Conservation (phyloP, 768 basidiomycete genomes). For the Kwoniella botswanensis region DNA sequence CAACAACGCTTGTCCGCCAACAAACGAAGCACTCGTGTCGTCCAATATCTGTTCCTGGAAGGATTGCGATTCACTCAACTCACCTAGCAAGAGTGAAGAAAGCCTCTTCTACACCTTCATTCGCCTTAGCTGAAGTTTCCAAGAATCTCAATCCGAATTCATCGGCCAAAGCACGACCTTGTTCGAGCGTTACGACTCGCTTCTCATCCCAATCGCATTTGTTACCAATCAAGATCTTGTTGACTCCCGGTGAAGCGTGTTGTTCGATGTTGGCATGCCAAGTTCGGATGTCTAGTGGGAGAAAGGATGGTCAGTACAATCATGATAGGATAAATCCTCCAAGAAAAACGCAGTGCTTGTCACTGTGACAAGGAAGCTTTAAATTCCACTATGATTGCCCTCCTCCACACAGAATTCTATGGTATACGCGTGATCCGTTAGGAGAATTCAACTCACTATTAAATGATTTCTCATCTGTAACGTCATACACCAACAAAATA, state of each 20-base stretch:
- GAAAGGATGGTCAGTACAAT: background rate
- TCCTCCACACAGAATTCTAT: background rate
- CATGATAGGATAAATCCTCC: too few relatives aligned
- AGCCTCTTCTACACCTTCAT: slow-evolving; percentile 97
- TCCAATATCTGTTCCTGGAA: too few relatives aligned
- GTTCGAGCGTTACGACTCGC: slow-evolving; percentile 85
- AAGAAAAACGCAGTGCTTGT: too few relatives aligned
- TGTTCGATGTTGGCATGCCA: slow-evolving; percentile 99
- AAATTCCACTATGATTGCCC: background rate
- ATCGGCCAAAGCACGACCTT: slow-evolving; percentile 87
- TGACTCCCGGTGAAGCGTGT: slow-evolving; percentile 97
- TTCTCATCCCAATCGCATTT: slow-evolving; percentile 99
- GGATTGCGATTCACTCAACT: slow-evolving; percentile 56
- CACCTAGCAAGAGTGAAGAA: slow-evolving; percentile 97
- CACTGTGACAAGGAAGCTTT: too few relatives aligned
- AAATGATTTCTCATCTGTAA: slow-evolving; percentile 92
- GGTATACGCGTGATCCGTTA: background rate
- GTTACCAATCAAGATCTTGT: slow-evolving; percentile 99
- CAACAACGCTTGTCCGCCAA: too few relatives aligned
- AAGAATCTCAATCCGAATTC: slow-evolving; percentile 96
- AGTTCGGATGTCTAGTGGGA: slow-evolving; percentile 82
- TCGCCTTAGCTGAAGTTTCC: slow-evolving; percentile 96
- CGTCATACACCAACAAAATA: slow-evolving; percentile 94
- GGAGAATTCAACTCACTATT: slow-evolving; percentile 72
- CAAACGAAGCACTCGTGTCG: too few relatives aligned